phyloP scores from a whole-genome alignment of 2,329 filamentous ascomycete genomes.

The Dactylellina parvicollis region DNA sequence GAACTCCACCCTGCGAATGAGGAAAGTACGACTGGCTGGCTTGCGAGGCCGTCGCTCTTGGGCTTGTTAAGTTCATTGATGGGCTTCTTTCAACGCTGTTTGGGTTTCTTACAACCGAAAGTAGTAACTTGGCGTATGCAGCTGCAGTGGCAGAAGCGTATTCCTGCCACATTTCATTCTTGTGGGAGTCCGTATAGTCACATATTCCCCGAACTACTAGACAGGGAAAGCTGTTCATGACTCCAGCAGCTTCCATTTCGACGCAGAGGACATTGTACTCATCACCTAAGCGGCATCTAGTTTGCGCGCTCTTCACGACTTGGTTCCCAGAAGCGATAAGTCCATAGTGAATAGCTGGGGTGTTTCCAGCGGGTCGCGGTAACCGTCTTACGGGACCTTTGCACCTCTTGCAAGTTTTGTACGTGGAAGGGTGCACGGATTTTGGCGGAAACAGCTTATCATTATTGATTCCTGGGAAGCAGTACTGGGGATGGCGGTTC shows the following conservation, averaged over 20 bases:
- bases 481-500: background rate
- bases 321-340: slow-evolving; percentile 37
- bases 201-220: slow-evolving; percentile 34
- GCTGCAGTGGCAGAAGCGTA: slow-evolving; percentile 23
- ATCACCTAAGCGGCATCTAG: background rate
- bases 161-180: slow-evolving; percentile 25
- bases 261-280: slow-evolving; percentile 18
- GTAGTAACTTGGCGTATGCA: background rate
- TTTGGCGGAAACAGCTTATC: background rate
- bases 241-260: slow-evolving; percentile 31
- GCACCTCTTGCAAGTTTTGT: background rate
- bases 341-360: slow-evolving; percentile 30
- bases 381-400: background rate
- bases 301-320: slow-evolving; percentile 9
- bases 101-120: background rate
- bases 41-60: too few species aligned
- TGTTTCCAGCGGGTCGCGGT: background rate
- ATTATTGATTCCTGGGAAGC: slow-evolving; percentile 4
- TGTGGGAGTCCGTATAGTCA: slow-evolving; percentile 20
- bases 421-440: background rate
- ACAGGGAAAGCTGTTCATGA: slow-evolving; percentile 6
- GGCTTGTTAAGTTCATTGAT: too few species aligned
- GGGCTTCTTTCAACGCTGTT: too few species aligned
- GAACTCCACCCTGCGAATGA: too few species aligned
- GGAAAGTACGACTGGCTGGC: too few species aligned